A percentile compares a stretch with the other conserved stretches of the same genome.
Conservation (phyloP, 2,329 filamentous ascomycete genomes). For the Cercospora sp. region DNA sequence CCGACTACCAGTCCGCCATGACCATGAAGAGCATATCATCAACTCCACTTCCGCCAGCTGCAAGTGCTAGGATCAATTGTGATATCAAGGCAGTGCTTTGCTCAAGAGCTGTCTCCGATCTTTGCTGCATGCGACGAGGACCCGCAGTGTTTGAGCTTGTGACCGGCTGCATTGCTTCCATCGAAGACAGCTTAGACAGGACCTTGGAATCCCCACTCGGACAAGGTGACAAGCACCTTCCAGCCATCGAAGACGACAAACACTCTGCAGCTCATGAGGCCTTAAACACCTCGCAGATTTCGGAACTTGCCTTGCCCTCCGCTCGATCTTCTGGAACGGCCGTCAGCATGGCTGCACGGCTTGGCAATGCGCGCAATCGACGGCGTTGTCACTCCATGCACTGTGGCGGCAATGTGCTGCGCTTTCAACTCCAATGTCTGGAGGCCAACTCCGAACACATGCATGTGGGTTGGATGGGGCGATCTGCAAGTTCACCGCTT, state of each 20-base stretch:
- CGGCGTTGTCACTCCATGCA: background rate
- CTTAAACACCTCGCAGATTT: background rate
- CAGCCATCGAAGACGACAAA: background rate
- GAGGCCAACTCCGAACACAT: background rate
- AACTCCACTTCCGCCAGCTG: background rate
- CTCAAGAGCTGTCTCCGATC: background rate
- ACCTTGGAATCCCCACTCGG: background rate
- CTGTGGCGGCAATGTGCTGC: background rate
- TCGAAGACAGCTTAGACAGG: background rate
- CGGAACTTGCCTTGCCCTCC: background rate
- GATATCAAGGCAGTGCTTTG: background rate
- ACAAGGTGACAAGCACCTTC: background rate
- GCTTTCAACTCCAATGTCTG: background rate
- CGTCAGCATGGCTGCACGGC: background rate
- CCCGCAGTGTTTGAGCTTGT: background rate
- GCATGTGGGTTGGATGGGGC: background rate
- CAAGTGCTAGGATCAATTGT: background rate
- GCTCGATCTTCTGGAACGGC: background rate
- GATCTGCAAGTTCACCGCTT: background rate
- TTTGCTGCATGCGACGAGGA: background rate
- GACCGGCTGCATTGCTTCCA: background rate
- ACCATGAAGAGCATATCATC: background rate
- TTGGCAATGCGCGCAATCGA: background rate
- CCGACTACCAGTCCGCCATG: conserved; percentile 28
- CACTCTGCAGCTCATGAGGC: background rate